Percentiles rank a stretch among this genome's conserved stretches.
Evolutionary conservation across 2,329 filamentous ascomycete genomes (phyloP).

Genomic region (Colletotrichum tabaci): DNA sequence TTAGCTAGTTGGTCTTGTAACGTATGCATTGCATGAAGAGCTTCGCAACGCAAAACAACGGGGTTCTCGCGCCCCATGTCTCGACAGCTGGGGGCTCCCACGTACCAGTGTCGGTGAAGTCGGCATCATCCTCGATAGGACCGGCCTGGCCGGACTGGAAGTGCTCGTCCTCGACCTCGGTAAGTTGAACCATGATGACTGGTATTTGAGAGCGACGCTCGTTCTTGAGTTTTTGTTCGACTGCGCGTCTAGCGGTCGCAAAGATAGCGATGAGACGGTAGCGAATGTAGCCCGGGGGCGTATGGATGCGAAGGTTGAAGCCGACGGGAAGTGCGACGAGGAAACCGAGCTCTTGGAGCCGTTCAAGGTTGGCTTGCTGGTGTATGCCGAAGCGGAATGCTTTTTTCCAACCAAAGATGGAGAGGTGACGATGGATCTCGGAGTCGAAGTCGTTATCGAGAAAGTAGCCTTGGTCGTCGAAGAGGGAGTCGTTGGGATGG

Average conservation of each 20-base stretch:
- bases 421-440: slow-evolving; percentile 24
- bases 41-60: slow-evolving; percentile 6
- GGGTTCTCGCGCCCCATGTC: background rate
- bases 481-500: slow-evolving; percentile 27
- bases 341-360: slow-evolving; percentile 29
- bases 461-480: slow-evolving; percentile 24
- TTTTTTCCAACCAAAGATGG: slow-evolving; percentile 27
- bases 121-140: slow-evolving; percentile 87
- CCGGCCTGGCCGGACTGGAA: slow-evolving; percentile 81
- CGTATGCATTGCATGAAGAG: slow-evolving; percentile 5
- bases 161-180: slow-evolving; percentile 97
- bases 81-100: slow-evolving; percentile 32
- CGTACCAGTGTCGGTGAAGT: slow-evolving; percentile 94
- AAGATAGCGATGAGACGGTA: slow-evolving; percentile 22
- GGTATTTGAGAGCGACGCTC: slow-evolving; percentile 17
- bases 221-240: background rate
- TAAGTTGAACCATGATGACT: slow-evolving; percentile 90
- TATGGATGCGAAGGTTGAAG: slow-evolving; percentile 27
- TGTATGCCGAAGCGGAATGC: slow-evolving; percentile 25
- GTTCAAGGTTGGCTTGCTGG: slow-evolving; percentile 20
- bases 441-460: slow-evolving; percentile 23
- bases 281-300: slow-evolving; percentile 22
- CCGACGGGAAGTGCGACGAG: slow-evolving; percentile 23
- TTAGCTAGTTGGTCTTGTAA: slow-evolving; percentile 28
- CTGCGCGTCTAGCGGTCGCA: slow-evolving; percentile 1